Evolutionary conservation across 2,329 filamentous ascomycete genomes (phyloP), one percentile per base, ranked within the genome.

Genomic region (Ambrosiella xylebori): DNA sequence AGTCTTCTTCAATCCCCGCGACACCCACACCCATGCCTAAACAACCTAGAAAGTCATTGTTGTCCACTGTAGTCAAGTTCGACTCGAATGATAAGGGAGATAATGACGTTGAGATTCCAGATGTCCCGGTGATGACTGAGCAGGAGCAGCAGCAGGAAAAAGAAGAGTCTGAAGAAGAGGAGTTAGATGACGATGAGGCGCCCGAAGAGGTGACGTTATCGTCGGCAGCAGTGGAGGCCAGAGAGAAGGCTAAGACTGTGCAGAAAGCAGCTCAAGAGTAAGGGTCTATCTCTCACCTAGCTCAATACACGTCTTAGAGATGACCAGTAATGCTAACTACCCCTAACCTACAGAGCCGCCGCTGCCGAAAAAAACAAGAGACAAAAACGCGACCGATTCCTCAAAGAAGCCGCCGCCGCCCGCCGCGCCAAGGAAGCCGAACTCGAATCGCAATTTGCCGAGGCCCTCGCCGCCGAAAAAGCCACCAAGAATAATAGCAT

Each of bases 161-260:
- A 8, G 17, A 19, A 11, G 52, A 54, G 7, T 40, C 7, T 9
- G 44, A 50, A 36, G 70, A 70, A 1, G 71, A 73, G 2, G 70
- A 71, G 9, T 74, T 73, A 47, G 76, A 78, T 49, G 77, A 80
- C 56, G 77, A 80, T 56, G 77, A 76, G 53, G 77, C 77, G 0
- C 78, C 78, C 7, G 79, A 81, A 66, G 78, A 76, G 2, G 73
- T 81, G n/a, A 80, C 78, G 0, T 77, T 76, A 1, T 66, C 68
- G 11, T 71, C 71, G 53, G 76, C 73, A 2, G 76, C 76, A 1
- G 71, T 69, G 12, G 69, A 74, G 60, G 69, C 71, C 19, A 71
- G 73, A 61, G 71, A 74, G 63, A 71, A 73, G 2, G 70, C 71
- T 1, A 71, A 75, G 61, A 72, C 70, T 12, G 72, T 73, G 41